phyloP scores from a whole-genome alignment of 2,329 filamentous ascomycete genomes.

The Mollisia scopiformis region DNA sequence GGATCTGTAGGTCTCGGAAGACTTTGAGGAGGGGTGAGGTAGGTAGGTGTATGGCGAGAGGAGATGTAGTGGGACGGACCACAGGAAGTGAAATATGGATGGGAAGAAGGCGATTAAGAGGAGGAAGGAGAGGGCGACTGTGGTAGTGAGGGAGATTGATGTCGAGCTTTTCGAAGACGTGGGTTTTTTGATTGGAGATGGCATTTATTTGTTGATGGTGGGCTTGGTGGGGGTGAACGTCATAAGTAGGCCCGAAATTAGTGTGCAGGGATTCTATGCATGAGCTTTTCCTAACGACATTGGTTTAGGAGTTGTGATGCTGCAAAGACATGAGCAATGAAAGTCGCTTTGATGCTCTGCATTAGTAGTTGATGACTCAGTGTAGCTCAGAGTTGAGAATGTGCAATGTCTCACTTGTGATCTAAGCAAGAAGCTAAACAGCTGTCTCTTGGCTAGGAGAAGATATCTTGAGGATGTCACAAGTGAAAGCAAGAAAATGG shows the following conservation, averaged over 20 bases:
- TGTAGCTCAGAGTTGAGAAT: neutral
- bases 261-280: neutral
- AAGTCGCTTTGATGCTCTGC: neutral
- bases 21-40: conserved; percentile 27
- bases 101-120: conserved; percentile 58
- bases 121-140: conserved; percentile 49
- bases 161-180: conserved; percentile 18
- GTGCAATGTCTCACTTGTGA: neutral
- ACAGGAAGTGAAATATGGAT: conserved; percentile 53
- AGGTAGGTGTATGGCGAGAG: conserved; percentile 36
- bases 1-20: conserved; percentile 17
- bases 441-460: no score
- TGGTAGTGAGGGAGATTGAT: conserved; percentile 37
- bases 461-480: neutral
- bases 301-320: no score
- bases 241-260: neutral
- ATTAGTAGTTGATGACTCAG: neutral
- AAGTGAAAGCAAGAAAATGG: neutral
- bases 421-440: no score
- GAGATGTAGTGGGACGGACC: conserved; percentile 50
- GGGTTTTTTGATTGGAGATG: conserved; percentile 15
- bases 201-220: conserved; percentile 21
- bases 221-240: conserved; percentile 9
- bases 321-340: no score
- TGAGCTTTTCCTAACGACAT: neutral